Evolutionary conservation across 2,329 filamentous ascomycete species (phyloP), one percentile per base, ranked within the genome.

Genomic region (Apiospora pterosperma): DNA sequence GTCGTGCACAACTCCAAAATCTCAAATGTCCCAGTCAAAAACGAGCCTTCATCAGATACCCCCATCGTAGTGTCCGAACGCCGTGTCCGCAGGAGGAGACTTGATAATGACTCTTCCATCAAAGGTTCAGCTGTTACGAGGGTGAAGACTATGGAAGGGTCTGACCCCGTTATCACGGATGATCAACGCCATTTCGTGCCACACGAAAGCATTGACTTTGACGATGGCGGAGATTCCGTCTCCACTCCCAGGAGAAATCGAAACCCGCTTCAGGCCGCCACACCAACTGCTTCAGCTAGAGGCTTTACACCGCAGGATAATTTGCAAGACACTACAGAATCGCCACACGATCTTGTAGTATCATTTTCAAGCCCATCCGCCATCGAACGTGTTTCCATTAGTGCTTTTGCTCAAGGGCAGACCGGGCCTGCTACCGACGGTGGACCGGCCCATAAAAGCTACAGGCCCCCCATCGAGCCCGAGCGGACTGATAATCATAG

Each of bases 191-290:
- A 67, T 11, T 77, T 81, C 65, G 69, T 76, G 23, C 77, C 81
- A 0, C 79, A 84, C 44, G 87, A 88, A 62, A 90, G 86, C 63
- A 80, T 90, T 61, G 88, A 91, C 70, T 78, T 90, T 12, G 84
- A 88, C 70, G 79, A 82, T 48, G 76, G 81, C 62, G 82, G 80
- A 8, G 74, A 74, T 48, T 76, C 59, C 77, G 82, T 69, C 73
- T 79, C 62, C 8, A 86, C 80, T 14, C 80, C 79, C 61, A 77
- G 76, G 67, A 80, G 58, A 82, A 67, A 72, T 73, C 59, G 72
- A 69, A 44, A 8, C 66, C 62, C 25, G 44, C 61, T n/a, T 36
- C 65, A n/a, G 11, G 10, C 14, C 25, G 14, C 8, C 16, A n/a
- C 25, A 52, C 16, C 42, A 48, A 14, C 14, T 19, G n/a, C 6